These are phyloP conservation scores for Penicillium chermesinum DNA, from an alignment of 495 filamentous ascomycete species.

Conservation along the genomic window DNA sequence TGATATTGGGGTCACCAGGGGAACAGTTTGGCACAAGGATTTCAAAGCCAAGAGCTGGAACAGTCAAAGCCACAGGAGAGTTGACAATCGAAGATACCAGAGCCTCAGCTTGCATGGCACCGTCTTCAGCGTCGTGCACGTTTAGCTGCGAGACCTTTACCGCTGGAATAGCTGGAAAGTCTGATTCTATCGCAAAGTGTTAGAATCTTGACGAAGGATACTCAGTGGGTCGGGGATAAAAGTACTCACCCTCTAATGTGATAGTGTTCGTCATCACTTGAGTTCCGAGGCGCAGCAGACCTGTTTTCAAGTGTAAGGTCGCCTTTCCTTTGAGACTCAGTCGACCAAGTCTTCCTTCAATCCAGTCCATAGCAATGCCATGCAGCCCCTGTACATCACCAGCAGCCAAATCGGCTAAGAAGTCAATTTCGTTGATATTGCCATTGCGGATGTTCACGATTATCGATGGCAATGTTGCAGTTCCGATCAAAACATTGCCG, in stretches of 20 bases:
- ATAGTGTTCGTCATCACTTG: constrained; percentile 67
- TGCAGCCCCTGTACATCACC: constrained; percentile 75
- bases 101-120: constrained; percentile 72
- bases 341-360: constrained; percentile 66
- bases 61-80: constrained; percentile 65
- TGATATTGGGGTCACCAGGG: constrained; percentile 54
- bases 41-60: constrained; percentile 78
- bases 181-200: constrained; percentile 34
- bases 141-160: constrained; percentile 74
- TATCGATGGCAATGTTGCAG: constrained; percentile 66
- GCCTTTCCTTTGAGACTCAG: constrained; percentile 67
- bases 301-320: constrained; percentile 65
- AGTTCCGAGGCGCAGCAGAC: constrained; percentile 68
- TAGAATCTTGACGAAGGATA: constrained; percentile 20
- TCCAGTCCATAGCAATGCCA: constrained; percentile 79
- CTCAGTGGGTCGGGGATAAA: constrained; percentile 11
- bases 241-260: constrained; percentile 71
- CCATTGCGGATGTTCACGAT: constrained; percentile 71
- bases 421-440: constrained; percentile 67
- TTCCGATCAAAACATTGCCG: constrained; percentile 69
- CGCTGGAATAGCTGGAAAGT: constrained; percentile 69
- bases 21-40: constrained; percentile 76
- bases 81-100: constrained; percentile 62
- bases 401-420: constrained; percentile 67
- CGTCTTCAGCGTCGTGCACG: constrained; percentile 60